Base-by-base conservation (phyloP, 129 eudicot genomes). In the Pseudognaphalium luteoalbum region DNA sequence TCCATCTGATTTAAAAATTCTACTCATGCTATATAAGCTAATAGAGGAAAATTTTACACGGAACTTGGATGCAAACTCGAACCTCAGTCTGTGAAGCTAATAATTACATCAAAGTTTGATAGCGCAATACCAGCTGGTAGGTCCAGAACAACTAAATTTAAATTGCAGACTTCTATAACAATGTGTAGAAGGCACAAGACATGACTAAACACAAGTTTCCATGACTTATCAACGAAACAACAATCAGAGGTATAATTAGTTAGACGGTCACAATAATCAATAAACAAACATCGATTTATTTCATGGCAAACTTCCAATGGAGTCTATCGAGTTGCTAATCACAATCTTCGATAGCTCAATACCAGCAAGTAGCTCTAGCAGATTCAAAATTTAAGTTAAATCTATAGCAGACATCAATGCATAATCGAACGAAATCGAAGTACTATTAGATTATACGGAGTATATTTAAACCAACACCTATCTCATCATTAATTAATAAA, bases 291-390 rank as follows among this genome's bases (percentile, higher is more conserved):
- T 47, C 54, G 12, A 47, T 12, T 47, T 47, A 47, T 3, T 14
- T 4, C 61, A n/a, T 17, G 61, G 61, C 0, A 16, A 56, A 6
- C 61, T 41, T 7, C 11, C 9, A 56, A 57, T 11, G 28, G 2
- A 8, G 62, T 29, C 12, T 9, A 61, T 25, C 59, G 52, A 72
- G 21, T n/a, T 72, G 20, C 21, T 21, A 73, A 73, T 57, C 56
- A 59, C 77, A 58, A 35, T 11, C 22, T 59, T 21, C 41, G 16
- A 35, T 34, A 73, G 34, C 37, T 58, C 54, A 47, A 47, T 47
- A 47, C 33, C 50, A 30, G 75, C 21, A 21, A 41, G 47, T 71
- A 71, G 64, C 64, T 71, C 50, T 37, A 68, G 57, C 59, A 41
- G 50, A 44, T 42, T 25, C 42, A 69, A 7, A 22, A 21, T 17